A percentile compares a stretch with the other conserved stretches of the same genome.
Evolutionary conservation across 2,329 filamentous ascomycete species (phyloP).

Genomic region (Pestalotiopsis sp.): DNA sequence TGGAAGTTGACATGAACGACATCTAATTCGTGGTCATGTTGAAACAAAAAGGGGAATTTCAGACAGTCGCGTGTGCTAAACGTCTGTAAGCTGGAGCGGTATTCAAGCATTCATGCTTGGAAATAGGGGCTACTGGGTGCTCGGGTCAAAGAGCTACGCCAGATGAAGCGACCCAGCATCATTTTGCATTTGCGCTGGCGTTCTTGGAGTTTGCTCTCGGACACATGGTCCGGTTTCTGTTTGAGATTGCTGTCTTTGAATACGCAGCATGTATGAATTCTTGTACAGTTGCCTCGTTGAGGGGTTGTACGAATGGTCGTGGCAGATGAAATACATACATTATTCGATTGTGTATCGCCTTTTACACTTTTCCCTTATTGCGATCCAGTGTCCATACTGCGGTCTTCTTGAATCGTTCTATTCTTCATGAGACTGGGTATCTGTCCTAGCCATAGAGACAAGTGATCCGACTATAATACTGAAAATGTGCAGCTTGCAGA

Average conservation of each 20-base stretch:
- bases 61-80: neutral
- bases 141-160: neutral
- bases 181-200: neutral
- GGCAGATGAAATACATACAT: neutral
- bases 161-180: neutral
- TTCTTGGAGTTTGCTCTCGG: neutral
- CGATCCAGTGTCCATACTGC: neutral
- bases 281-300: neutral
- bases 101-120: neutral
- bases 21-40: constrained; percentile 16
- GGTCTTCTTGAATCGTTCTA: neutral
- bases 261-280: neutral
- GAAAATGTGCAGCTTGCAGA: neutral
- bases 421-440: neutral
- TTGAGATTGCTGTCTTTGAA: neutral
- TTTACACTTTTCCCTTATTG: neutral
- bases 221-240: neutral
- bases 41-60: neutral
- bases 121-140: neutral
- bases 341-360: neutral
- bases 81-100: neutral
- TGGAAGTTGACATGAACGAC: constrained; percentile 46
- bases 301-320: neutral
- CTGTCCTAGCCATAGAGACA: neutral
- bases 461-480: neutral